phyloP scores from a whole-genome alignment of 768 basidiomycete species.

The Boletus huronensis region DNA sequence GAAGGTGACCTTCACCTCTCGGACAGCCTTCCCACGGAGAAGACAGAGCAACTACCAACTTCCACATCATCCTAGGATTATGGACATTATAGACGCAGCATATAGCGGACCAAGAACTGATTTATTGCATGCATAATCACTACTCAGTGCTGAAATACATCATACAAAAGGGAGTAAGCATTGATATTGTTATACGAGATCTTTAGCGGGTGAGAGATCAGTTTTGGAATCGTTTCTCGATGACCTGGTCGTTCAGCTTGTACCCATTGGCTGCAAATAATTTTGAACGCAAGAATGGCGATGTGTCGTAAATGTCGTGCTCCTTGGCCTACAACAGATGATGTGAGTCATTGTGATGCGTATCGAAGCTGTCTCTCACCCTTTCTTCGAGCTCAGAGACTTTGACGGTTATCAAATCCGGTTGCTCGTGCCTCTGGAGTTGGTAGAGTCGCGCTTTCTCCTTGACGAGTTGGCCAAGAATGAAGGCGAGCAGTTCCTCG shows the following conservation, averaged over 20 bases:
- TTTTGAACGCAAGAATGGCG: conserved; percentile 80
- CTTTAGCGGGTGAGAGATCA: conserved; percentile 15
- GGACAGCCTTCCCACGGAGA: conserved; percentile 7
- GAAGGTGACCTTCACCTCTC: conserved; percentile 3
- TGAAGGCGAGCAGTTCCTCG: conserved; percentile 91
- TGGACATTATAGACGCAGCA: conserved; percentile 21
- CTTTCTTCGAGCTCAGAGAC: conserved; percentile 82
- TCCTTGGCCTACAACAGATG: conserved; percentile 73
- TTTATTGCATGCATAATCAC: conserved; percentile 31
- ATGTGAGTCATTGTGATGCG: conserved; percentile 8
- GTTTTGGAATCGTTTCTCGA: conserved; percentile 70
- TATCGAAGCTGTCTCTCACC: conserved; percentile 43
- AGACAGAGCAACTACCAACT: conserved; percentile 6
- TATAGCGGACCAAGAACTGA: conserved; percentile 15
- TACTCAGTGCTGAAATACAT: conserved; percentile 26
- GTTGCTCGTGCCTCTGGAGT: conserved; percentile 71
- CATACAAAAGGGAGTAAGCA: conserved; percentile 10
- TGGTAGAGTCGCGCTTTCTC: conserved; percentile 86
- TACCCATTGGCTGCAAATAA: conserved; percentile 91
- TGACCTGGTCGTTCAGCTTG: conserved; percentile 55
- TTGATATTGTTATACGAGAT: conserved; percentile 2
- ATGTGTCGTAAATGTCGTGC: conserved; percentile 90
- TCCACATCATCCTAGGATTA: conserved; percentile 19
- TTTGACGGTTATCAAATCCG: conserved; percentile 72
- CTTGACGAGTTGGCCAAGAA: conserved; percentile 91